phyloP scores from a whole-genome alignment of 306 rosid genomes.

The Prunus mume region DNA sequence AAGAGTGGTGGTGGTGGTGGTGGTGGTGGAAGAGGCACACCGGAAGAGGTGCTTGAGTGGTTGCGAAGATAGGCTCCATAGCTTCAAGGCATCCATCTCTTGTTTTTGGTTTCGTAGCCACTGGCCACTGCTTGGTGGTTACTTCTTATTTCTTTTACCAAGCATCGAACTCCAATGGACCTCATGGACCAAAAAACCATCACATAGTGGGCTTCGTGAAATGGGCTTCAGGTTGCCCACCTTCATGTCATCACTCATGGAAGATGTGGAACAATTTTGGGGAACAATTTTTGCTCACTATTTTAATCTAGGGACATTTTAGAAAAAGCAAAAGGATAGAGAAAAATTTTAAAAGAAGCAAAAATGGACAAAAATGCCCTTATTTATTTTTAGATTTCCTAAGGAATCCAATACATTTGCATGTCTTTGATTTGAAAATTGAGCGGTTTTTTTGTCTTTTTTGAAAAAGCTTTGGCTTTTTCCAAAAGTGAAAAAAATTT shows the following conservation, averaged over 20 bases:
- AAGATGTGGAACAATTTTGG: background rate
- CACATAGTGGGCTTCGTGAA: background rate
- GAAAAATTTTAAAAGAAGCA: no score
- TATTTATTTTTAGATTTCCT: no score
- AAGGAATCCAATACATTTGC: no score
- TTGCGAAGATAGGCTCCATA: slow-evolving; percentile 42
- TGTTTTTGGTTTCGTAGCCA: background rate
- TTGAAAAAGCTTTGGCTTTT: no score
- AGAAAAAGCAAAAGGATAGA: no score
- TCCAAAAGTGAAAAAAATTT: no score
- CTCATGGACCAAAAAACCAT: background rate
- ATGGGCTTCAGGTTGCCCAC: background rate
- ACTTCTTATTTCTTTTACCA: background rate
- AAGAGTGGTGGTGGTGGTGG: slow-evolving; percentile 8
- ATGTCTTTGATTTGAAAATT: no score
- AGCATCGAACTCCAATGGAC: background rate
- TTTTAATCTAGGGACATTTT: no score
- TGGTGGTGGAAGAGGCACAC: slow-evolving; percentile 28
- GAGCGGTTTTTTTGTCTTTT: no score
- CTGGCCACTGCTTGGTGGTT: background rate
- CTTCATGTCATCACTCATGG: background rate
- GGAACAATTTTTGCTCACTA: no score
- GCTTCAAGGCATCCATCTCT: slow-evolving; percentile 52
- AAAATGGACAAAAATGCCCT: no score
- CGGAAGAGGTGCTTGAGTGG: slow-evolving; percentile 58